Evolutionary conservation across 176 grass and related monocot species (phyloP), one percentile per base, ranked within the genome.

Genomic region (Oryza nivara): DNA sequence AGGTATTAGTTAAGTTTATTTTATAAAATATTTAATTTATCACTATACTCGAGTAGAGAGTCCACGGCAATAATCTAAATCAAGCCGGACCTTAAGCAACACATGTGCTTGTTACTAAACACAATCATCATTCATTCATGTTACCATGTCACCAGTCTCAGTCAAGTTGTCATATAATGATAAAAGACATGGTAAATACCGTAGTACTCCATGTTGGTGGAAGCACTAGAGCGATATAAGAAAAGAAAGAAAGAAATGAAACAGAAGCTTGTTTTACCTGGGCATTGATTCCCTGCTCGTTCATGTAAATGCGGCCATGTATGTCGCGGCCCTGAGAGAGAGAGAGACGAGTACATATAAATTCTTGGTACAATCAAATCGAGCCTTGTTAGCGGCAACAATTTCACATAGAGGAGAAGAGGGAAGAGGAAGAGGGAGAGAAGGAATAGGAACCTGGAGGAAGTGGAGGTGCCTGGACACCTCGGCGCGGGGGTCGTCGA

Each of bases 221-320:
- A 52, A 16, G 47, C 47, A 49, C 12, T 49, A 49, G 11, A 13
- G 0, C 4, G 49, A 52, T 5, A 52, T 15, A 44, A 44, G 43
- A 43, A 49, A 15, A 13, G 13, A 49, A 2, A 11, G 49, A 52
- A 52, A 1, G 58, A 63, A 23, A 23, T 10, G 20, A 23, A 56
- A 4, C 47, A 71, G 47, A 68, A 77, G 73, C 15, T 68, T 80
- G 79, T 77, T 30, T 67, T 79, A 98, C 92, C 87, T 98, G 95
- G 41, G 95, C 92, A 90, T 98, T 98, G 68, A 98, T 93, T 25
- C 96, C 96, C 89, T 98, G 92, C 74, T 98, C 82, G 71, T 89
- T 98, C 84, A 98, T 85, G 80, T 98, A 98, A 82, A 98, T 98
- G 45, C 96, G 96, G 16, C 92, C 96, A 80, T 88, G 87, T 72